Evolutionary conservation across 2,329 filamentous ascomycete species (phyloP), one percentile per base, ranked within the genome.

Genomic region (Alternaria sp.): DNA sequence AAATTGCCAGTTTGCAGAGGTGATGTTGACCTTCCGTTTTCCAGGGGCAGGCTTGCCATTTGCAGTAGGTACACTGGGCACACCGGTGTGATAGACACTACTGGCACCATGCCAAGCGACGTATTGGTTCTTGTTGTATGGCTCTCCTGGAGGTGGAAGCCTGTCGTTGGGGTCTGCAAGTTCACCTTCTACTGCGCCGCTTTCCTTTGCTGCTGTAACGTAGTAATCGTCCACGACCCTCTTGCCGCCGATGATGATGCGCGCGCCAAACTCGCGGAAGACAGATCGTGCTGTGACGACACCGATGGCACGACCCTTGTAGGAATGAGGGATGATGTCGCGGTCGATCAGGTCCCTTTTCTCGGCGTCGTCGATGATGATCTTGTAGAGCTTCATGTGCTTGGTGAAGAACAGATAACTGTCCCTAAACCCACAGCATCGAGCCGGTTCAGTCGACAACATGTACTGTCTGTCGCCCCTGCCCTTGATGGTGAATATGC

Each of bases 331-430:
- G 67, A 99, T 97, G 76, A 99, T 91, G 6, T 96, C 92, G 64
- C 96, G 90, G 71, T 96, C 93, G 76, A 99, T 99, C 83, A 99
- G 88, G 80, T 98, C 94, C 64, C 91, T 90, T 84, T 99, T 99
- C 81, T 97, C 95, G n/a, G 96, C 91, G 69, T 99, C 96, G 73
- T 94, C 93, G 60, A 98, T 93, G 74, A 99, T 97, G 75, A 99
- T 97, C 84, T 99, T 99, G 87, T 93, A 96, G 13, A 99, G 90
- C 74, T 93, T 90, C 78, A 92, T 92, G 81, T 99, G 96, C 82
- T 98, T 99, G 68, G 96, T 96, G 85, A 99, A 99, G 86, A 99
- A 97, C 25, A 99, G 88, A 77, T 99, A 99, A 68, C 94, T 97
- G 84, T 99, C 96, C 70, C 96, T 88, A 86, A 99, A 99, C 15